A percentile compares a stretch with the other conserved stretches of the same genome.
phyloP scores from a whole-genome alignment of 352 stramenopile genomes.

The Phytopythium litorale region DNA sequence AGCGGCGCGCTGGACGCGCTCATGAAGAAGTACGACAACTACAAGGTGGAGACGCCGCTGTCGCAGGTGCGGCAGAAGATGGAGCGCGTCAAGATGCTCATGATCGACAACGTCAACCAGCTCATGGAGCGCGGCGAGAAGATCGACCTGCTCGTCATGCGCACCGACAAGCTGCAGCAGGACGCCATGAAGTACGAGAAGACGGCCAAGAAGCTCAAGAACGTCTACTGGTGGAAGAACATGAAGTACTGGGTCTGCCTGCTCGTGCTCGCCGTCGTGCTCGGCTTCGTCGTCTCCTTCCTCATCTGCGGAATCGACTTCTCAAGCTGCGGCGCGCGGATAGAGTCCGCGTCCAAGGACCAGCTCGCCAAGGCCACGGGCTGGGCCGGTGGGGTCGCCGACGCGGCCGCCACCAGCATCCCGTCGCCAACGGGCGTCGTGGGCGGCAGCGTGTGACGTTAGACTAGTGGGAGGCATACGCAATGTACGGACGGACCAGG shows the following conservation, averaged over 20 bases:
- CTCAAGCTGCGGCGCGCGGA: slow-evolving; percentile 46
- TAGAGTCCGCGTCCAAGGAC: slow-evolving; percentile 28
- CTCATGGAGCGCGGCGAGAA: slow-evolving; percentile 98
- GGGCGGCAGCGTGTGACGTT: not conserved
- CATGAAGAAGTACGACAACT: slow-evolving; percentile 86
- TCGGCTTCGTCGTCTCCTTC: slow-evolving; percentile 63
- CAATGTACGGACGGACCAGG: not conserved
- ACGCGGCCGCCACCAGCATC: not conserved
- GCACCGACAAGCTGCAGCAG: slow-evolving; percentile 93
- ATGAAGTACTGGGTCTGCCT: slow-evolving; percentile 75
- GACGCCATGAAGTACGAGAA: slow-evolving; percentile 97
- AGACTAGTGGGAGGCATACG: not conserved
- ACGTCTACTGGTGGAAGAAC: slow-evolving; percentile 88
- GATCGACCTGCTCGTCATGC: slow-evolving; percentile 91
- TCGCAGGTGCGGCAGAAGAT: slow-evolving; percentile 92
- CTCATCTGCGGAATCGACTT: slow-evolving; percentile 76
- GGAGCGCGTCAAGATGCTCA: slow-evolving; percentile 97
- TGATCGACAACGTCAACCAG: slow-evolving; percentile 98
- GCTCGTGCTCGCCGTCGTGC: slow-evolving; percentile 40
- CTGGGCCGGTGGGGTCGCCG: slow-evolving; percentile 9
- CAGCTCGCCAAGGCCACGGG: slow-evolving; percentile 25
- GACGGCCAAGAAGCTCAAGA: slow-evolving; percentile 89
- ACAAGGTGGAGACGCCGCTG: slow-evolving; percentile 73
- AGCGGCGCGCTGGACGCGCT: slow-evolving; percentile 48
- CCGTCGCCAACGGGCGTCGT: not conserved